phyloP scores from a whole-genome alignment of 192 early-diverging fungal genomes.

The Dissophora ornata region DNA sequence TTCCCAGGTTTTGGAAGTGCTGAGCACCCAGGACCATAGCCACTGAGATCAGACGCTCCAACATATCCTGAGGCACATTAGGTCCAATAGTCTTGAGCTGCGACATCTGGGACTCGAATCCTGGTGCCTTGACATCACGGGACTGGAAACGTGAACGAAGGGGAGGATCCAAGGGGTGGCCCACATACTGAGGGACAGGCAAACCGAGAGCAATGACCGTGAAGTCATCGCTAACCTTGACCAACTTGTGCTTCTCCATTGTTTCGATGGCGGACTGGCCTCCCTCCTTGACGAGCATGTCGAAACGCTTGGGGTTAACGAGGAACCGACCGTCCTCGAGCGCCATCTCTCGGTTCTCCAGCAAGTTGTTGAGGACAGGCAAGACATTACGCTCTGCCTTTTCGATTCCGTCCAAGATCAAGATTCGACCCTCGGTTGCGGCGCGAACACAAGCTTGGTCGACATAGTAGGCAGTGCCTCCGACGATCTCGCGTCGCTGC shows the following conservation, averaged over 20 bases:
- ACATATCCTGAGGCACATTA: constrained; percentile 53
- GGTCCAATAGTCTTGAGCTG: constrained; percentile 60
- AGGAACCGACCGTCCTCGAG: constrained; percentile 85
- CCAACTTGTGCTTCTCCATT: constrained; percentile 69
- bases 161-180: constrained; percentile 82
- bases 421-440: constrained; percentile 69
- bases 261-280: constrained; percentile 56
- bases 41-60: constrained; percentile 69
- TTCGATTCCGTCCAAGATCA: constrained; percentile 76
- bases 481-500: constrained; percentile 79
- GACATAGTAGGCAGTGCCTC: constrained; percentile 70
- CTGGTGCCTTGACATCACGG: constrained; percentile 68
- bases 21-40: constrained; percentile 63
- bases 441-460: constrained; percentile 70
- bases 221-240: constrained; percentile 74
- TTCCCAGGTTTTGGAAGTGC: constrained; percentile 48
- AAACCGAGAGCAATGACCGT: constrained; percentile 81
- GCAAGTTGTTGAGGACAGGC: constrained; percentile 85
- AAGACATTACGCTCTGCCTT: constrained; percentile 89
- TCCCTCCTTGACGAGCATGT: constrained; percentile 63
- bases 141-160: constrained; percentile 84
- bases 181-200: constrained; percentile 76
- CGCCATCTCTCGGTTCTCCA: constrained; percentile 89
- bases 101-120: constrained; percentile 62
- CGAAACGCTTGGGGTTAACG: constrained; percentile 76